Conservation (phyloP, 768 basidiomycete species). For the Leccinum pellstonianum region DNA sequence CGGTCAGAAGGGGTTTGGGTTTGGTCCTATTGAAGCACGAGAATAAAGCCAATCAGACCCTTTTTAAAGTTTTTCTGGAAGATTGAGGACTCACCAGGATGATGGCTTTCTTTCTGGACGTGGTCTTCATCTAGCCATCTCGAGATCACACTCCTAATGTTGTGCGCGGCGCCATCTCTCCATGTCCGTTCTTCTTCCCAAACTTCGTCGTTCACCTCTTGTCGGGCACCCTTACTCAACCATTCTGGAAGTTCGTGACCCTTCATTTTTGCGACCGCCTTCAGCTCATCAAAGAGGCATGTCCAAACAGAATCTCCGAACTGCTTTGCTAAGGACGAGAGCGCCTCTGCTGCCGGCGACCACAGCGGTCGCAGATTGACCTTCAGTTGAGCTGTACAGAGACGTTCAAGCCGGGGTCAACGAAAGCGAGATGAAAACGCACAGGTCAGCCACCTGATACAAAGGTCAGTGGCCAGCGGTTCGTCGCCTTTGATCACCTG, state of each 20-base stretch:
- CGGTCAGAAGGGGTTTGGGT: slow-evolving; percentile 45
- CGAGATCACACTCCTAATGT: slow-evolving; percentile 46
- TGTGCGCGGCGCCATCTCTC: slow-evolving; percentile 74
- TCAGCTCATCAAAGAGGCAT: slow-evolving; percentile 63
- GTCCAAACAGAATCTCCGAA: slow-evolving; percentile 75
- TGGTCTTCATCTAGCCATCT: slow-evolving; percentile 44
- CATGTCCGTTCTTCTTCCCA: slow-evolving; percentile 74
- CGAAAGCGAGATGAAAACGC: slow-evolving; percentile 18
- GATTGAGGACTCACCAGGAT: slow-evolving; percentile 31
- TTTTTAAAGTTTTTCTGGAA: background rate
- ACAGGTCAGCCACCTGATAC: slow-evolving; percentile 75
- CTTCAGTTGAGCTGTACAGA: slow-evolving; percentile 74
- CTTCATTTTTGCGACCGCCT: slow-evolving; percentile 26
- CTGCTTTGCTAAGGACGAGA: slow-evolving; percentile 50
- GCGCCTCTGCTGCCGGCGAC: slow-evolving; percentile 71
- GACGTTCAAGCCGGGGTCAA: background rate
- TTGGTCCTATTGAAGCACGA: slow-evolving; percentile 27
- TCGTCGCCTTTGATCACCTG: slow-evolving; percentile 58
- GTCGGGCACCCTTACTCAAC: slow-evolving; percentile 25
- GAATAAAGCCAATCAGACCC: background rate
- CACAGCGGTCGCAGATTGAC: slow-evolving; percentile 91
- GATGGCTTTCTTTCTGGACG: slow-evolving; percentile 30
- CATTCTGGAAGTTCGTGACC: slow-evolving; percentile 19
- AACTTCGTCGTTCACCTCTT: slow-evolving; percentile 27
- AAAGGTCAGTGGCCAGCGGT: slow-evolving; percentile 54